phyloP scores from a whole-genome alignment of 2,329 filamentous ascomycete genomes.

The Colletotrichum sp. region DNA sequence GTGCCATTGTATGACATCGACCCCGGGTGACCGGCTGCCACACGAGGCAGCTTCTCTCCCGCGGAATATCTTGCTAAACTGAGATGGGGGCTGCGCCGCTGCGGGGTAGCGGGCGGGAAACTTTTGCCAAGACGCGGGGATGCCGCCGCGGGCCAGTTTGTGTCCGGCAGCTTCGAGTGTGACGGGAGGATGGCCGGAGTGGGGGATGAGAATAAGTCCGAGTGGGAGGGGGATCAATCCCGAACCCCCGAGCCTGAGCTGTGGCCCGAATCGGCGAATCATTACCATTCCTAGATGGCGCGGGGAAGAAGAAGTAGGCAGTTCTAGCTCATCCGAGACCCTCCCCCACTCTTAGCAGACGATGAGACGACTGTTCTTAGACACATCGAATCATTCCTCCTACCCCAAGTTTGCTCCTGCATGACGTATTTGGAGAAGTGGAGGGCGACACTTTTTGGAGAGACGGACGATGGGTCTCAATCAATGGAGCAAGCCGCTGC shows the following conservation, averaged over 20 bases:
- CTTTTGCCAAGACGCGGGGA: conserved; percentile 8
- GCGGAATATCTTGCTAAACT: conserved; percentile 4
- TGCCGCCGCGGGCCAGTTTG: background rate
- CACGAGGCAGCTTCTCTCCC: background rate
- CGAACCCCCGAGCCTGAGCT: conserved; percentile 4
- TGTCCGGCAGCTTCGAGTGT: background rate
- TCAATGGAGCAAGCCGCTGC: background rate
- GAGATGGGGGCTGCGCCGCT: background rate
- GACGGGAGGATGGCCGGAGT: background rate
- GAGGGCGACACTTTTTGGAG: background rate
- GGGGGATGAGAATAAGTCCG: background rate
- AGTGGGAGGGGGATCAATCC: background rate
- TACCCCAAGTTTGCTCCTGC: background rate
- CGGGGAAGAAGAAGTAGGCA: background rate
- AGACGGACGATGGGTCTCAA: background rate
- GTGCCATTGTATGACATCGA: background rate
- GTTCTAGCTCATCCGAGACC: background rate
- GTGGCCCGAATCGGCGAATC: background rate
- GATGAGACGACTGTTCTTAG: background rate
- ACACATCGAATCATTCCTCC: background rate
- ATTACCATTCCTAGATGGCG: background rate
- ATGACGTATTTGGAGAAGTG: conserved; percentile 11
- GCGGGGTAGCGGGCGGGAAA: conserved; percentile 15
- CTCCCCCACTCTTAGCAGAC: background rate
- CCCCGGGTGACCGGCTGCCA: background rate